phyloP scores from a whole-genome alignment of 352 stramenopile genomes.

The Salisapilia sapeloensis region DNA sequence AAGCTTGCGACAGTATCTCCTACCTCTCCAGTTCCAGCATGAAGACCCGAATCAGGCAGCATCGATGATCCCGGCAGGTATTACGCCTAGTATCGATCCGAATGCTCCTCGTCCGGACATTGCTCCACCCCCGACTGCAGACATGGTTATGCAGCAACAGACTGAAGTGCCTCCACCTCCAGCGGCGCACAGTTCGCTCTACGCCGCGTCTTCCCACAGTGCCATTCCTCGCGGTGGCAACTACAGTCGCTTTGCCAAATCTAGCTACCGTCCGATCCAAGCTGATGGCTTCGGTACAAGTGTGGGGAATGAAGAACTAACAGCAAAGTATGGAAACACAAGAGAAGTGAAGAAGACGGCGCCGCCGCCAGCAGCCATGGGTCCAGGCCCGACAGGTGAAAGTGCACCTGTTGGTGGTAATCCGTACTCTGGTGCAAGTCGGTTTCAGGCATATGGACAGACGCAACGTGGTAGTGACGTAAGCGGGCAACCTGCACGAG shows the following conservation, averaged over 20 bases:
- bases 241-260: slow-evolving; percentile 29
- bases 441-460: too few relatives aligned
- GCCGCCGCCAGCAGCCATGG: slow-evolving; percentile 23
- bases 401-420: slow-evolving; percentile 24
- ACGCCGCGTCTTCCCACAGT: slow-evolving; percentile 61
- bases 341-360: slow-evolving; percentile 62
- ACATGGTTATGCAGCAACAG: slow-evolving; percentile 20
- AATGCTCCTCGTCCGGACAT: slow-evolving; percentile 41
- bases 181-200: slow-evolving; percentile 35
- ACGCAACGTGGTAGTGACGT: slow-evolving; percentile 6
- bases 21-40: slow-evolving; percentile 78
- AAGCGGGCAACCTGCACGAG: slow-evolving; percentile 4
- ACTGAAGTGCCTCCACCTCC: slow-evolving; percentile 4
- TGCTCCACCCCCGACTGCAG: slow-evolving; percentile 36
- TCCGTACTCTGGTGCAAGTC: too few relatives aligned
- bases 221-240: slow-evolving; percentile 45
- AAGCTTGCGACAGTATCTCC: slow-evolving; percentile 65
- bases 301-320: slow-evolving; percentile 77
- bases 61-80: slow-evolving; percentile 46
- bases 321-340: slow-evolving; percentile 81
- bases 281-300: slow-evolving; percentile 80
- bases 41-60: slow-evolving; percentile 51
- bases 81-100: slow-evolving; percentile 55
- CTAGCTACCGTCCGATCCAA: slow-evolving; percentile 71
- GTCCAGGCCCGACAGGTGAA: slow-evolving; percentile 2